Conservation (phyloP, 176 grass and related monocot species). For the Rhipidocladum racemiflorum region DNA sequence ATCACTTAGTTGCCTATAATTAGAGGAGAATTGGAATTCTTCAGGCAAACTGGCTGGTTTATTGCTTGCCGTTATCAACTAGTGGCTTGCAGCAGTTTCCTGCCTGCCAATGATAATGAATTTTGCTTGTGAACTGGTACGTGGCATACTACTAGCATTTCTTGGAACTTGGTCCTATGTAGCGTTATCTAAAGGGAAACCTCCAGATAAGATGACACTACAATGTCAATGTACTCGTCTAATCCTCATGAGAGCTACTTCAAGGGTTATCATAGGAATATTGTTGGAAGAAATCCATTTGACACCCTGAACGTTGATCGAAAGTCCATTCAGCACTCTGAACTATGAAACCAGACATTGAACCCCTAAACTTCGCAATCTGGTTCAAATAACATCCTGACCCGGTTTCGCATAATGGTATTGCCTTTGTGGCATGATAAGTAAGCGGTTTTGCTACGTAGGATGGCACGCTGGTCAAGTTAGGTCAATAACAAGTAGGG, state of each 20-base stretch:
- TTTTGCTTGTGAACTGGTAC: background rate
- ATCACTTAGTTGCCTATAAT: slow-evolving; percentile 4
- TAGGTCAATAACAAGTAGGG: too few relatives aligned
- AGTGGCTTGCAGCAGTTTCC: background rate
- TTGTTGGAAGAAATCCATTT: too few relatives aligned
- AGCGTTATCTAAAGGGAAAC: background rate
- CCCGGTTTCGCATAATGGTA: too few relatives aligned
- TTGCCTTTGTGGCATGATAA: too few relatives aligned
- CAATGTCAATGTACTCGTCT: background rate
- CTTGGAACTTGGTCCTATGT: background rate
- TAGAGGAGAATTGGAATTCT: background rate
- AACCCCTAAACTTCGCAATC: too few relatives aligned
- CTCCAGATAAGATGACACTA: background rate
- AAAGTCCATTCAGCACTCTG: too few relatives aligned
- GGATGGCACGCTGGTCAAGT: too few relatives aligned
- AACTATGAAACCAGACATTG: too few relatives aligned
- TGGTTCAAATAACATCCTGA: too few relatives aligned
- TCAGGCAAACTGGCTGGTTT: background rate
- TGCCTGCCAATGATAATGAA: background rate
- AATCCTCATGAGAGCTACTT: background rate
- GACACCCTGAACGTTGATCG: too few relatives aligned
- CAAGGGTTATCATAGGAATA: background rate
- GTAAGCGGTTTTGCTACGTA: too few relatives aligned
- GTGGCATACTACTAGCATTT: background rate
- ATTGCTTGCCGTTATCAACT: background rate